A percentile compares a stretch with the other conserved stretches of the same genome.
These are phyloP conservation scores for Amylostereum areolatum DNA, from an alignment of 1,284 basidiomycete species.

Conservation along the genomic window DNA sequence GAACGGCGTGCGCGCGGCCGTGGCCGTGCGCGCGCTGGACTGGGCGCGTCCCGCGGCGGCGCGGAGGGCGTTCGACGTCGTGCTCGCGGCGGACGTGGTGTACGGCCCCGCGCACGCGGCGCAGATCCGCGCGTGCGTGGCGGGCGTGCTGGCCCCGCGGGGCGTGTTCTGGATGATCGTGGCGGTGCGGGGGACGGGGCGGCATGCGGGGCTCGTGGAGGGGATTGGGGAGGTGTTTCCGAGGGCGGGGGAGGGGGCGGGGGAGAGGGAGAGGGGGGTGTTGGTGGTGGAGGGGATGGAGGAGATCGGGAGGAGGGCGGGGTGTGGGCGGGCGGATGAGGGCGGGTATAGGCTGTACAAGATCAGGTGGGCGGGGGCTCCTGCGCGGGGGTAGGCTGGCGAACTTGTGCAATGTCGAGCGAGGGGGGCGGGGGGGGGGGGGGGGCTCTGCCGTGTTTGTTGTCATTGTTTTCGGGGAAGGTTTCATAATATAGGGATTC, in stretches of 20 bases:
- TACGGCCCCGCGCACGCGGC: constrained; percentile 62
- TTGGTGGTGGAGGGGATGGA: constrained; percentile 32
- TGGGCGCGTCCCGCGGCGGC: constrained; percentile 55
- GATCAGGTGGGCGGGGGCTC: constrained; percentile 49
- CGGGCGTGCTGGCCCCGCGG: constrained; percentile 35
- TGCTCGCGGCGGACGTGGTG: constrained; percentile 64
- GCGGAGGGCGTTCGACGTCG: constrained; percentile 42
- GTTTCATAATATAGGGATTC: no score
- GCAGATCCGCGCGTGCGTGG: constrained; percentile 61
- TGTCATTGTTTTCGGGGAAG: no score
- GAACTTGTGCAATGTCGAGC: no score
- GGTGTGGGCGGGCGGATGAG: constrained; percentile 66
- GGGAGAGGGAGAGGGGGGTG: background rate
- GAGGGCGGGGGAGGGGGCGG: constrained; percentile 2
- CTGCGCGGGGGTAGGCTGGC: no score
- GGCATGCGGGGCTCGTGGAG: constrained; percentile 56
- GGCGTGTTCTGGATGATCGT: constrained; percentile 72
- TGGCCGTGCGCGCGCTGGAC: constrained; percentile 53
- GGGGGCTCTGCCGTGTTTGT: no score
- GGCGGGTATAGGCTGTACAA: constrained; percentile 59
- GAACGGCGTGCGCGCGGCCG: constrained; percentile 39
- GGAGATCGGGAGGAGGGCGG: constrained; percentile 37
- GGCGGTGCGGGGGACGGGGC: constrained; percentile 58
- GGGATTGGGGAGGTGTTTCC: constrained; percentile 59
- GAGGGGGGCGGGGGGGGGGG: no score